Evolutionary conservation across 768 basidiomycete species (phyloP).

Genomic region (Sporobolomyces pararoseus): DNA sequence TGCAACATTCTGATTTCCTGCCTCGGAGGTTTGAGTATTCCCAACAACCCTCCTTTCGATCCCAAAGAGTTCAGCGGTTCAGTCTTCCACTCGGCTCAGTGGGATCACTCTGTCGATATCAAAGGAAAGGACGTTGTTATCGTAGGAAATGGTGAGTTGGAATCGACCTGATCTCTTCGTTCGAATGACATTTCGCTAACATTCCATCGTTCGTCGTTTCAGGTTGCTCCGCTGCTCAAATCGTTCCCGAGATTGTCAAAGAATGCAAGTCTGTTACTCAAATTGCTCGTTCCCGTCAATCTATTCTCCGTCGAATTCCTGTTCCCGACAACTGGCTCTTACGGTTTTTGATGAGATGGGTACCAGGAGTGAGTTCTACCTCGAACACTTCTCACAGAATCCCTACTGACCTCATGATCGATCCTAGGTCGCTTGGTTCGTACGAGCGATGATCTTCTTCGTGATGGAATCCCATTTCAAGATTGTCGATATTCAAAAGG

Average conservation of each 20-base stretch:
- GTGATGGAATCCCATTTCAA: slow-evolving; percentile 17
- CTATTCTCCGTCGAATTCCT: slow-evolving; percentile 28
- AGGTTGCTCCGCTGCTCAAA: slow-evolving; percentile 44
- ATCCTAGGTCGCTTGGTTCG: slow-evolving; percentile 33
- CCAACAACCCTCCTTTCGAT: slow-evolving; percentile 33
- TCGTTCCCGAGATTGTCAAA: slow-evolving; percentile 40
- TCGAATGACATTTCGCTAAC: background rate
- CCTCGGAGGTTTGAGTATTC: slow-evolving; percentile 35
- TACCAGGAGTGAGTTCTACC: slow-evolving; percentile 26
- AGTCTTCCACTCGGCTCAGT: slow-evolving; percentile 43
- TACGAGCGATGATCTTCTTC: slow-evolving; percentile 23
- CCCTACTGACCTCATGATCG: background rate
- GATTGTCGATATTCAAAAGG: slow-evolving; percentile 19
- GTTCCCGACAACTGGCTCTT: slow-evolving; percentile 7
- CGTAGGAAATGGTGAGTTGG: slow-evolving; percentile 42
- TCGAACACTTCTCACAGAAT: background rate
- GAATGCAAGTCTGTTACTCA: slow-evolving; percentile 37
- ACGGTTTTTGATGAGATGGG: slow-evolving; percentile 14
- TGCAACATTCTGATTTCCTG: slow-evolving; percentile 44
- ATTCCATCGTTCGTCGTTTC: background rate
- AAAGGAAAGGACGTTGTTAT: slow-evolving; percentile 44
- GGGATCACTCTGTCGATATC: slow-evolving; percentile 37
- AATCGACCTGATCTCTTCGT: background rate
- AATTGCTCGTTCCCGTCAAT: slow-evolving; percentile 41
- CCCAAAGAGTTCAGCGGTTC: slow-evolving; percentile 37